Conservation (phyloP, 208 protist species). For the Crithidia sp. region DNA sequence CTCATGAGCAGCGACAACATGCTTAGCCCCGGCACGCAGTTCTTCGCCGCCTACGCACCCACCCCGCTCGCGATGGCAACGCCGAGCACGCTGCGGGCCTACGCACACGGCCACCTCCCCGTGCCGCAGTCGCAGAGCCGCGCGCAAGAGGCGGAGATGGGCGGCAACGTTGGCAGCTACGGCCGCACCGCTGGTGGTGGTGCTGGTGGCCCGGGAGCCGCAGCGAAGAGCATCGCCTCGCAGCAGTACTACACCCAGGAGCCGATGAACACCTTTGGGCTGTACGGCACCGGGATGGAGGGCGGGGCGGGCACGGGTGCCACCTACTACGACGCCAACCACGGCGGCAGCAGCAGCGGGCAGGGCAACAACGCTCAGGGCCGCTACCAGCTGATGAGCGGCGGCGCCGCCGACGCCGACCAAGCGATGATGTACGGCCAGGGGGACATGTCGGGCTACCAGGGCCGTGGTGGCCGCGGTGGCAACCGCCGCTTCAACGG, state of each 20-base stretch:
- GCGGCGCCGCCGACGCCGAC: slow-evolving; percentile 18
- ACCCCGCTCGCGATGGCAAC: slow-evolving; percentile 80
- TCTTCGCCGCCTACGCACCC: slow-evolving; percentile 87
- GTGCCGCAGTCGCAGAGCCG: slow-evolving; percentile 32
- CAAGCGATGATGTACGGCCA: slow-evolving; percentile 27
- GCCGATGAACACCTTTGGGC: slow-evolving; percentile 69
- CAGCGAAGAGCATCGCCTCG: slow-evolving; percentile 54
- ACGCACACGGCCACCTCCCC: slow-evolving; percentile 72
- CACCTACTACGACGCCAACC: slow-evolving; percentile 35
- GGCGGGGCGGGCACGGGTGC: neutral
- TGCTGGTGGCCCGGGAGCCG: slow-evolving; percentile 5
- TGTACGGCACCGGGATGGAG: slow-evolving; percentile 39
- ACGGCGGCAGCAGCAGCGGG: slow-evolving; percentile 20
- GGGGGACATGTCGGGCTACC: slow-evolving; percentile 21
- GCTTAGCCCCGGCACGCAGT: slow-evolving; percentile 85
- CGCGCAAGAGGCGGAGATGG: slow-evolving; percentile 19
- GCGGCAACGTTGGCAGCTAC: slow-evolving; percentile 13
- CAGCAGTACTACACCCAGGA: slow-evolving; percentile 92
- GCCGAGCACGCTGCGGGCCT: slow-evolving; percentile 77
- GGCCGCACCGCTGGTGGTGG: slow-evolving; percentile 15
- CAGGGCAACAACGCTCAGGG: slow-evolving; percentile 16
- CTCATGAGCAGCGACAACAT: slow-evolving; percentile 59
- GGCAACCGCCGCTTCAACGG: slow-evolving; percentile 15
- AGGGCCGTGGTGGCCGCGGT: slow-evolving; percentile 24
- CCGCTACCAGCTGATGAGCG: slow-evolving; percentile 34